A percentile compares a stretch with the other conserved stretches of the same genome.
These are phyloP conservation scores for Stephanodiscus minutulus DNA, from an alignment of 108 stramenopile species.

Conservation along the genomic window DNA sequence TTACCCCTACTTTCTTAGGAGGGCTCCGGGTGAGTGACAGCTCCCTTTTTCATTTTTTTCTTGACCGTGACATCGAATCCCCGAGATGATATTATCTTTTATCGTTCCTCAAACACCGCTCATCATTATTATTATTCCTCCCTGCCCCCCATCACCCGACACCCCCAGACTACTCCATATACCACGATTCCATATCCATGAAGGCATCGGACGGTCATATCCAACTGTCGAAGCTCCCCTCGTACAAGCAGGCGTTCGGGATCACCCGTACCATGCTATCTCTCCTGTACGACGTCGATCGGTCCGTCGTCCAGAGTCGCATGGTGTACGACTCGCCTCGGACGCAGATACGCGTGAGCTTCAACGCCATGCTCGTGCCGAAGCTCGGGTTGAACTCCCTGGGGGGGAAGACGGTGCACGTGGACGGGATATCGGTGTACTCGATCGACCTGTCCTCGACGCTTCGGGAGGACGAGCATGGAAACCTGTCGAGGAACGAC, in stretches of 20 bases:
- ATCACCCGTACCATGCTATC: slow-evolving; percentile 59
- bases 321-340: slow-evolving; percentile 85
- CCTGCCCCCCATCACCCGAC: not conserved
- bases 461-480: not conserved
- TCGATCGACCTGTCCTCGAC: slow-evolving; percentile 50
- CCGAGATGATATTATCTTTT: not conserved
- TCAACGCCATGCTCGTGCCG: slow-evolving; percentile 71
- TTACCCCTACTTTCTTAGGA: slow-evolving; percentile 69
- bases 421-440: slow-evolving; percentile 82
- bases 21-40: slow-evolving; percentile 62
- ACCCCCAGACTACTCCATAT: slow-evolving; percentile 70
- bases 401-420: slow-evolving; percentile 54
- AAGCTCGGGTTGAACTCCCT: slow-evolving; percentile 21
- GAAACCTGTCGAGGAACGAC: slow-evolving; percentile 15
- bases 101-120: not conserved
- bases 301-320: slow-evolving; percentile 62
- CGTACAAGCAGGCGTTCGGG: slow-evolving; percentile 63
- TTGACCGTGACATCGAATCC: not conserved
- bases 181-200: slow-evolving; percentile 62
- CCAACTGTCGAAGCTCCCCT: slow-evolving; percentile 63
- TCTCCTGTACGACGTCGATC: slow-evolving; percentile 60
- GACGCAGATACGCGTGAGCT: slow-evolving; percentile 73
- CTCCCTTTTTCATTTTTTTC: slow-evolving; percentile 5
- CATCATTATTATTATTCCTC: not conserved
- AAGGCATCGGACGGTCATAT: slow-evolving; percentile 64